Evolutionary conservation across 2,329 filamentous ascomycete genomes (phyloP).

Genomic region (Paramyrothecium sp.): DNA sequence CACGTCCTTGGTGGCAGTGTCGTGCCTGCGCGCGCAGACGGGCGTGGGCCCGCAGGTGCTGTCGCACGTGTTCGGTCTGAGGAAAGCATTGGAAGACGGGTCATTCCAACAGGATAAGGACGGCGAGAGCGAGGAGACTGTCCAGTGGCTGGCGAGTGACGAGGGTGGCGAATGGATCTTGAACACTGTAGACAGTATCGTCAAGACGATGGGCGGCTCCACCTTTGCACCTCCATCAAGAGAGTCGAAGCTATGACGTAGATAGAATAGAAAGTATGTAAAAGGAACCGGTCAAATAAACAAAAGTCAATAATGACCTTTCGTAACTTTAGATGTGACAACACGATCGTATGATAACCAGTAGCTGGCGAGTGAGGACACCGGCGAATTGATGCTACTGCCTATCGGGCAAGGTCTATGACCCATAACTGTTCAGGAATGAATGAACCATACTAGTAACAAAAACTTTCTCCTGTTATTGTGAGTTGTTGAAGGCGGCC

Average conservation of each 20-base stretch:
- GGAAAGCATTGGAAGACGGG: conserved; percentile 73
- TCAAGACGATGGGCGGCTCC: conserved; percentile 42
- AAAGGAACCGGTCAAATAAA: too few species aligned
- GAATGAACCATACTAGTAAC: too few species aligned
- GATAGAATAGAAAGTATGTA: not conserved
- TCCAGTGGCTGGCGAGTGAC: conserved; percentile 40
- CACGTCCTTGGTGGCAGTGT: conserved; percentile 71
- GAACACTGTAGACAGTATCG: conserved; percentile 41
- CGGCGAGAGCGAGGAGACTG: conserved; percentile 29
- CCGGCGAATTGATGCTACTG: too few species aligned
- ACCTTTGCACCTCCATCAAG: conserved; percentile 29
- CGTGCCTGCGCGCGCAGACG: conserved; percentile 74
- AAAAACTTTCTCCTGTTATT: too few species aligned
- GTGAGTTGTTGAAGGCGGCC: too few species aligned
- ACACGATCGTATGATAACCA: too few species aligned
- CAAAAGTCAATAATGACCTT: too few species aligned
- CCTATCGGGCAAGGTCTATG: too few species aligned
- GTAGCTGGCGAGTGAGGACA: too few species aligned
- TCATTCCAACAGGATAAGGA: conserved; percentile 37
- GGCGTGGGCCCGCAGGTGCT: conserved; percentile 81
- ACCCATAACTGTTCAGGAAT: too few species aligned
- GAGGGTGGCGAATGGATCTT: conserved; percentile 48
- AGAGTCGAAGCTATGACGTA: conserved; percentile 10
- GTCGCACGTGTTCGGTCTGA: conserved; percentile 76
- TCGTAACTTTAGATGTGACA: too few species aligned